These are phyloP conservation scores for Starmerella floricola DNA, from an alignment of 805 yeast species.

Conservation along the genomic window DNA sequence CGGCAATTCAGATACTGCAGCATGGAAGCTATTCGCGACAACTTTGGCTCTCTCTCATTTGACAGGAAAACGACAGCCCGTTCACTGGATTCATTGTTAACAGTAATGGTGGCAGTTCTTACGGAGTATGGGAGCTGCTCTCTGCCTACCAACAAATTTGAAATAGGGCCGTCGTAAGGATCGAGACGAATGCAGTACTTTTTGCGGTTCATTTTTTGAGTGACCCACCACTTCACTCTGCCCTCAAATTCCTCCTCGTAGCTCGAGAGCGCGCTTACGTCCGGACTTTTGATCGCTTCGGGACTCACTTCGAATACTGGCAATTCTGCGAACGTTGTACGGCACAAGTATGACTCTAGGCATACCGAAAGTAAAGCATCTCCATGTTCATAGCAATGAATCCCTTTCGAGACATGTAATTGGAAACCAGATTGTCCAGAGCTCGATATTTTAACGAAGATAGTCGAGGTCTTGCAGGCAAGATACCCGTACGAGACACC, in stretches of 20 bases:
- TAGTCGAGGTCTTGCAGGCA: conserved; percentile 12
- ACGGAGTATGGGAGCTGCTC: too few relatives aligned
- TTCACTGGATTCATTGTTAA: background rate
- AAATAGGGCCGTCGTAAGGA: too few relatives aligned
- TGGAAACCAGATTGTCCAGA: too few relatives aligned
- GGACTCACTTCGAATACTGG: conserved; percentile 2
- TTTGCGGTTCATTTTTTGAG: conserved; percentile 1
- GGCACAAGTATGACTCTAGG: conserved; percentile 7
- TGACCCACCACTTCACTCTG: conserved; percentile 15
- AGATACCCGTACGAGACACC: conserved; percentile 20
- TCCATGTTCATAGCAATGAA: conserved; percentile 3
- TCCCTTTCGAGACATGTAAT: too few relatives aligned
- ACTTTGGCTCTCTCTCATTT: background rate
- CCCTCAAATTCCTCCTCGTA: conserved; percentile 13
- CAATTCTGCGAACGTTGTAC: background rate
- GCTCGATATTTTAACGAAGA: conserved; percentile 19
- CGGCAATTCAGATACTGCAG: conserved; percentile 18
- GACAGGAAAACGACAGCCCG: background rate
- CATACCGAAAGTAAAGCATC: conserved; percentile 8
- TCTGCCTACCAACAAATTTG: too few relatives aligned
- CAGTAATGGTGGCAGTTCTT: too few relatives aligned
- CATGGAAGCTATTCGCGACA: conserved; percentile 20
- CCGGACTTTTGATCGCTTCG: conserved; percentile 10
- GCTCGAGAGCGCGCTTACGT: conserved; percentile 10
- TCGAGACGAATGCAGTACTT: too few relatives aligned